Base-by-base conservation (phyloP, 2,329 filamentous ascomycete genomes). In the Ceratocystis cacaofunesta region DNA sequence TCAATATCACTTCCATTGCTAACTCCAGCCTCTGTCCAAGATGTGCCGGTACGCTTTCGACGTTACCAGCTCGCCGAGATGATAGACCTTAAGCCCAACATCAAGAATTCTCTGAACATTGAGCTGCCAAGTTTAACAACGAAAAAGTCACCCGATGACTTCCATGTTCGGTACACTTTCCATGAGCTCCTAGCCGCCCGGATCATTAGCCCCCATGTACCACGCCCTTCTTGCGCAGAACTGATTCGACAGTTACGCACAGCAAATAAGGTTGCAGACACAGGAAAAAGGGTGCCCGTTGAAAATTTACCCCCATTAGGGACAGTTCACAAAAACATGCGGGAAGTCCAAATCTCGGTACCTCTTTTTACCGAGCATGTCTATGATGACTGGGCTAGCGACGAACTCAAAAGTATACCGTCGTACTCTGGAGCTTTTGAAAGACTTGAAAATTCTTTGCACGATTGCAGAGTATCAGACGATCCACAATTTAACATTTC, bases 121-220 rank as follows among this genome's bases (percentile, higher is more conserved):
- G 28, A 36, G 32, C 28, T 19, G 22, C 55, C 55, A 8, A 58
- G 30, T n/a, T 15, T 36, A n/a, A 58, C 28, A 58, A 58, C 25
- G 8, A 58, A n/a, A 58, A 58, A n/a, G 17, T 32, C 10, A 15
- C 55, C 55, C 3, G 28, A 36, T 5, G 55, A 58, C 25, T 58
- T 58, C n/a, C 28, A 41, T n/a, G 63, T 65, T 62, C 65, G 65
- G 2, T 66, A 52, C 32, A 62, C 48, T n/a, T 66, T 62, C 22
- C 41, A 66, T 58, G 65, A 61, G n/a, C 61, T 61, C 22, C 25
- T 66, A 12, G 65, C 65, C 8, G 41, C 32, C n/a, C 60, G 32
- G 3, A 25, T 63, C 6, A 28, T 66, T 2, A 63, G 19, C 19
- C 46, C 62, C 25, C 3, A 25, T n/a, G 22, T 63, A 5, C 66